Conservation (phyloP, 2,329 filamentous ascomycete species). For the Dactylellina leptospora region DNA sequence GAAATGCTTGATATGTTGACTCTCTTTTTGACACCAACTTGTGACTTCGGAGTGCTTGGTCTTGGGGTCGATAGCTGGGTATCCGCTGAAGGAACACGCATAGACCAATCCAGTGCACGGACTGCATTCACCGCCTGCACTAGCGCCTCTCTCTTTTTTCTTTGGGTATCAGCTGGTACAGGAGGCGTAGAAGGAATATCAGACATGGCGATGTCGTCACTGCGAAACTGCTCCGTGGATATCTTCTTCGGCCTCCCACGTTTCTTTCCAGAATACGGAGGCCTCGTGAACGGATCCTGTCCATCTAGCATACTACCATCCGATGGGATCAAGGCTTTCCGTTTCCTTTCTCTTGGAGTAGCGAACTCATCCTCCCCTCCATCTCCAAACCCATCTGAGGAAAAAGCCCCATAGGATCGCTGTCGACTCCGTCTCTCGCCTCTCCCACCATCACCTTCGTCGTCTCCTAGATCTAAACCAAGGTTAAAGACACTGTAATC, state of each 20-base stretch:
- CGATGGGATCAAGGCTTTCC: not conserved
- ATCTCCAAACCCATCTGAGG: not conserved
- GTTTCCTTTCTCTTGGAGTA: not conserved
- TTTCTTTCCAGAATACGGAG: conserved; percentile 34
- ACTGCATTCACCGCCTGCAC: conserved; percentile 5
- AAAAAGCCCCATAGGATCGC: not conserved
- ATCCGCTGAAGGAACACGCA: not conserved
- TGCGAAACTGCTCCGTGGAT: not conserved
- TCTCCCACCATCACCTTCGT: conserved; percentile 1
- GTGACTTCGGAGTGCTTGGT: not conserved
- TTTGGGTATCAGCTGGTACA: not conserved
- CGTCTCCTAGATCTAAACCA: not conserved
- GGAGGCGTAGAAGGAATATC: not conserved
- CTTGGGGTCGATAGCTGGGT: not conserved
- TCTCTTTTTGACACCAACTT: not conserved
- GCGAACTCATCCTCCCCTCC: conserved; percentile 1
- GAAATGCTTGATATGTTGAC: not conserved
- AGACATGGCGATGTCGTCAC: conserved; percentile 1
- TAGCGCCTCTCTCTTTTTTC: not conserved
- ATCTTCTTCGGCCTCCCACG: conserved; percentile 35
- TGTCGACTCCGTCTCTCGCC: not conserved
- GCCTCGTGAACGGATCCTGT: not conserved
- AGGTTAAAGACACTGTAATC: conserved; percentile 26
- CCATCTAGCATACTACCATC: not conserved
- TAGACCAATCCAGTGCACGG: conserved; percentile 4